These are phyloP conservation scores for Platanus orientalis DNA, from an alignment of 164 flowering plant species.

Conservation along the genomic window DNA sequence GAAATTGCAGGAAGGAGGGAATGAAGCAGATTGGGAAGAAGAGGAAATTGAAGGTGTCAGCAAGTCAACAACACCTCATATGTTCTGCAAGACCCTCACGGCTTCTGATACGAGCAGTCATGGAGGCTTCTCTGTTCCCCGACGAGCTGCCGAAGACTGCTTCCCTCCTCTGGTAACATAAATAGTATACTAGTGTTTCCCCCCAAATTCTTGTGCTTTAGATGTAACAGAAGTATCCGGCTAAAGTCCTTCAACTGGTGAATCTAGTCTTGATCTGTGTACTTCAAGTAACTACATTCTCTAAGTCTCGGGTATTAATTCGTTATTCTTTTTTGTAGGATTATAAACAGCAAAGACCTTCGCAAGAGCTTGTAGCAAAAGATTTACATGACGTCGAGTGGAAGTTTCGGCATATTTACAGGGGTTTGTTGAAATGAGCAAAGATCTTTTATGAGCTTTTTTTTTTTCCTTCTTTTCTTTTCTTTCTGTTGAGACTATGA, in stretches of 20 bases:
- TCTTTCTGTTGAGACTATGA: background rate
- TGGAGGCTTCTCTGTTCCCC: constrained; percentile 99
- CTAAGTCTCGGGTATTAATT: background rate
- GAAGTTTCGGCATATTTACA: constrained; percentile 89
- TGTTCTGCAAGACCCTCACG: constrained; percentile 99
- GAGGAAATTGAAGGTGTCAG: constrained; percentile 43
- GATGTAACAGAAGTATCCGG: background rate
- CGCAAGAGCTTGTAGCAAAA: constrained; percentile 95
- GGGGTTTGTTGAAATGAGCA: constrained; percentile 47
- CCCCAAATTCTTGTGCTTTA: background rate
- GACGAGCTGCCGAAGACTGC: constrained; percentile 98
- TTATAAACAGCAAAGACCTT: constrained; percentile 89
- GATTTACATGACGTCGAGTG: constrained; percentile 90
- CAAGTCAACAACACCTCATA: constrained; percentile 72
- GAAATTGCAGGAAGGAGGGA: constrained; percentile 47
- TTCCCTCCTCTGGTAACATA: constrained; percentile 85
- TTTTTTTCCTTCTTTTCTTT: too few species aligned
- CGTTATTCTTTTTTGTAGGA: constrained; percentile 41
- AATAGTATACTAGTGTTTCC: background rate
- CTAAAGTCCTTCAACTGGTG: background rate
- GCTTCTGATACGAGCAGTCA: constrained; percentile 99
- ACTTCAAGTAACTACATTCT: background rate
- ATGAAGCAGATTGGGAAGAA: constrained; percentile 38
- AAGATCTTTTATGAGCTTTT: too few species aligned
- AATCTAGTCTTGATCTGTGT: too few species aligned